These are phyloP conservation scores for Aspergillus nanangensis DNA, from an alignment of 495 filamentous ascomycete species.

Conservation along the genomic window DNA sequence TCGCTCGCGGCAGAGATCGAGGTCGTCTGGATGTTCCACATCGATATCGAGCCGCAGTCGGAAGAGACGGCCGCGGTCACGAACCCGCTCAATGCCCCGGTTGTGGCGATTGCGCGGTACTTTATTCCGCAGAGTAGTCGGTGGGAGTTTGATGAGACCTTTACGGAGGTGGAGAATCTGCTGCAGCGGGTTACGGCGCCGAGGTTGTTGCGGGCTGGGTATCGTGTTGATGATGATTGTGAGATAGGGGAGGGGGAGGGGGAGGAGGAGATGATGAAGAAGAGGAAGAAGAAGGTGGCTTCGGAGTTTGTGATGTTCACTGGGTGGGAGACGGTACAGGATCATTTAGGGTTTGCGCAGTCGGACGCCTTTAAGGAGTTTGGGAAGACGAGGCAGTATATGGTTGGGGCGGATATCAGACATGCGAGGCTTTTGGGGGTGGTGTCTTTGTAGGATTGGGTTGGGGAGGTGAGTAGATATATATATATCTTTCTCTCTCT, in stretches of 20 bases:
- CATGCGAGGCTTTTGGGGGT: constrained; percentile 19
- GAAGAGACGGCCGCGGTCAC: neutral
- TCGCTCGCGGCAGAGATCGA: constrained; percentile 37
- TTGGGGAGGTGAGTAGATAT: too few species aligned
- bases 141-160: constrained; percentile 30
- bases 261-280: constrained; percentile 40
- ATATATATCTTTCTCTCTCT: too few species aligned
- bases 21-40: constrained; percentile 34
- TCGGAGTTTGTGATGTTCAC: constrained; percentile 48
- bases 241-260: constrained; percentile 1
- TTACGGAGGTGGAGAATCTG: constrained; percentile 22
- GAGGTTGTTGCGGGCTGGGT: constrained; percentile 34
- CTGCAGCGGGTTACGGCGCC: constrained; percentile 34
- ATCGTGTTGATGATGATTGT: constrained; percentile 42
- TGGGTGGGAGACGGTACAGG: constrained; percentile 45
- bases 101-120: constrained; percentile 39
- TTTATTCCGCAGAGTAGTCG: constrained; percentile 38
- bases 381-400: constrained; percentile 17
- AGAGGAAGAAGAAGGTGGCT: neutral
- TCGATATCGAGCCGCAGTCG: constrained; percentile 23
- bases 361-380: constrained; percentile 35
- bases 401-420: constrained; percentile 38
- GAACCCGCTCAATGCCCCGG: constrained; percentile 33
- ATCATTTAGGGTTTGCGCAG: constrained; percentile 37
- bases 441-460: too few species aligned